phyloP scores from a whole-genome alignment of 768 basidiomycete genomes.

The Ramaria rubella region DNA sequence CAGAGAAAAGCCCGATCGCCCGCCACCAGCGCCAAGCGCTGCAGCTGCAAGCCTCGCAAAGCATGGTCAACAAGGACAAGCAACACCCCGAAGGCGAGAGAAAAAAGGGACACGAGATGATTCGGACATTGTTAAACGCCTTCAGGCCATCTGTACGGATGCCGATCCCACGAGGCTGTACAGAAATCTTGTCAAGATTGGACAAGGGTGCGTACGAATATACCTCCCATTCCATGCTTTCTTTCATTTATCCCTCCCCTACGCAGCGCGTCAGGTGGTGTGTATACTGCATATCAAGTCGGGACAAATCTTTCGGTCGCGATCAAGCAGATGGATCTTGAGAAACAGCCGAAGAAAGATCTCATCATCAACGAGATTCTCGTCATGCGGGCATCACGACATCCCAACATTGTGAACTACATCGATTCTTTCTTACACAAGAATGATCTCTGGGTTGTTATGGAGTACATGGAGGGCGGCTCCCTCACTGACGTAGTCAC shows the following conservation, averaged over 20 bases:
- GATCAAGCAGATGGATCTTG: slow-evolving; percentile 99
- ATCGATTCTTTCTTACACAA: slow-evolving; percentile 97
- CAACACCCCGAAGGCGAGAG: slow-evolving; percentile 79
- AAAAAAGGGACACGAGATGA: slow-evolving; percentile 81
- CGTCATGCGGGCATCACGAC: slow-evolving; percentile 93
- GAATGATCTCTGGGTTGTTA: slow-evolving; percentile 98
- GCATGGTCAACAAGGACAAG: slow-evolving; percentile 56
- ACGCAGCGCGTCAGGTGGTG: slow-evolving; percentile 86
- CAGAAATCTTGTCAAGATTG: slow-evolving; percentile 91
- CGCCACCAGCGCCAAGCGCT: slow-evolving; percentile 49
- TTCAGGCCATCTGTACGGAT: slow-evolving; percentile 94
- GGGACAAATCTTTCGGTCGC: slow-evolving; percentile 92
- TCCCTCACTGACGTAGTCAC: slow-evolving; percentile 93
- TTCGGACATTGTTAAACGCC: slow-evolving; percentile 76
- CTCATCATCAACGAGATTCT: slow-evolving; percentile 99
- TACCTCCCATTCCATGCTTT: neutral
- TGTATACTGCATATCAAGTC: slow-evolving; percentile 97
- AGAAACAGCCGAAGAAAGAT: slow-evolving; percentile 99
- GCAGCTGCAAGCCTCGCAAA: slow-evolving; percentile 48
- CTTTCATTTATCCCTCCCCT: neutral
- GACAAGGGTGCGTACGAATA: slow-evolving; percentile 68
- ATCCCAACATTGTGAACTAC: slow-evolving; percentile 99
- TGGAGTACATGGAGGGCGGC: slow-evolving; percentile 99
- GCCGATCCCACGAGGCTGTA: slow-evolving; percentile 95
- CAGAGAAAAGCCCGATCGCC: neutral